Evolutionary conservation across 2,329 filamentous ascomycete species (phyloP), one percentile per base, ranked within the genome.

Genomic region (Trichoderma sp.): DNA sequence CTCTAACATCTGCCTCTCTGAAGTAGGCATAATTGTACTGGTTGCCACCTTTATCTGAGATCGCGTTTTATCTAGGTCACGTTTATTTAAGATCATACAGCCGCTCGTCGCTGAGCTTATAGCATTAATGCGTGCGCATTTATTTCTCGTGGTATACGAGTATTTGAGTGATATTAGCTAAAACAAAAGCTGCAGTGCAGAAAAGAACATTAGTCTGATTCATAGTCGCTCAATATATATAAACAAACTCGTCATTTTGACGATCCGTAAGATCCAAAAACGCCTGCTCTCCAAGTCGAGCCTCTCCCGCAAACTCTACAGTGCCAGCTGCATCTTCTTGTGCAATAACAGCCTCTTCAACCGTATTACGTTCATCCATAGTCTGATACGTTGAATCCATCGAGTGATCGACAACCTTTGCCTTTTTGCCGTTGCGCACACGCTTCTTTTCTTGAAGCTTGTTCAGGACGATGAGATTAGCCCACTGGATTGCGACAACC

Each of bases 171-270:
- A 3, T 21, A 21, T 6, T n/a, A 50, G 9, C 45, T 50, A 1
- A 21, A 50, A 50, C 2, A 12, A 50, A 50, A 6, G 4, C 0
- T 18, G 38, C 7, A 50, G n/a, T n/a, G 4, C 3, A 50, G 4
- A 2, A 50, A 50, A 50, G 18, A 50, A 21, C 8, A 50, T 50
- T 50, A 9, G 9, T 21, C 14, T 41, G 38, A 35, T 64, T 38
- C 33, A 65, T 21, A 24, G 12, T 18, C 63, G 65, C 65, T 69
- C 81, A 91, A 79, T 91, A 91, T 64, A 91, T 86, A 82, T 90
- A 92, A 16, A 92, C 87, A 83, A 93, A 93, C 79, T 93, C 91
- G 75, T 93, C 91, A 78, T 93, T 93, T 83, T 91, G 84, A 27
- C 88, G 83, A 81, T 93, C 92, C 1, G 91, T 92, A 77, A 92